Conservation (phyloP, 2,329 filamentous ascomycete genomes). For the Calonectria fujianensis region DNA sequence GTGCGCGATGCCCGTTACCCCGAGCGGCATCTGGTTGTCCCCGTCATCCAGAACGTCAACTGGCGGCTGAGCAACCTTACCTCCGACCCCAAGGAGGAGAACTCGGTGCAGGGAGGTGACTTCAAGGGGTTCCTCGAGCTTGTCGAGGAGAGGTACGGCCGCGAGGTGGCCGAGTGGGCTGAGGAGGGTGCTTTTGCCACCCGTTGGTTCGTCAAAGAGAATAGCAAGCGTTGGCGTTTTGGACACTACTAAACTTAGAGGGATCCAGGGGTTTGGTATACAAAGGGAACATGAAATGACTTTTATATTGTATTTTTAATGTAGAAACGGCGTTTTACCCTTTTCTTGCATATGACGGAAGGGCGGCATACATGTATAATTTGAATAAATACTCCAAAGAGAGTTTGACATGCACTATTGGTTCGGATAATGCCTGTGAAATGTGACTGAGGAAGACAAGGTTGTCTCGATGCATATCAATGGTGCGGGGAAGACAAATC, state of each 20-base stretch:
- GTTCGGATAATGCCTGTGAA: background rate
- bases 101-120: background rate
- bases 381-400: constrained; percentile 1
- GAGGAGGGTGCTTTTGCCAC: constrained; percentile 58
- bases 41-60: constrained; percentile 22
- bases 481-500: too few relatives aligned
- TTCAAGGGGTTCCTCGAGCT: background rate
- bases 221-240: constrained; percentile 59
- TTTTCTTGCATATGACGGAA: background rate
- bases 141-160: constrained; percentile 32
- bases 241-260: constrained; percentile 13
- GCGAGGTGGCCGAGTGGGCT: constrained; percentile 56
- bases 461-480: too few relatives aligned
- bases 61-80: constrained; percentile 5
- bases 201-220: constrained; percentile 61
- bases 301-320: background rate
- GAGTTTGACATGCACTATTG: background rate
- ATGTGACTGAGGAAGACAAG: background rate
- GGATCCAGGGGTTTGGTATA: background rate
- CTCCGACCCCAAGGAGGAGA: background rate
- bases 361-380: background rate
- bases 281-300: background rate
- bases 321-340: background rate
- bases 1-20: constrained; percentile 58
- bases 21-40: constrained; percentile 46